phyloP scores from a whole-genome alignment of 768 basidiomycete species.

The Mycena olivaceomarginata region DNA sequence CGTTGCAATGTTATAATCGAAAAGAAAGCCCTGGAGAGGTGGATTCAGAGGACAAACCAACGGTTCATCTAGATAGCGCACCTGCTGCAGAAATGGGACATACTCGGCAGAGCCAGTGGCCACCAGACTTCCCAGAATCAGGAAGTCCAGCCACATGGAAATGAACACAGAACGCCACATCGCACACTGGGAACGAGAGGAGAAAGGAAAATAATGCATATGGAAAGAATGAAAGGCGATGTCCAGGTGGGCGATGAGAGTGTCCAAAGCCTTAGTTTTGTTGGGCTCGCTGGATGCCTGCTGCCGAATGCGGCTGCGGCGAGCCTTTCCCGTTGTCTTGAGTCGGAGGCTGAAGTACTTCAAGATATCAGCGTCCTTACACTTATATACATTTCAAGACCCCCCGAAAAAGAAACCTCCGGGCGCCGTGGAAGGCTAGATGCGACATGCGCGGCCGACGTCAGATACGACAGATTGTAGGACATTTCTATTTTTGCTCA shows the following conservation, averaged over 20 bases:
- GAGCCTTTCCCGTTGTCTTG: too few species aligned
- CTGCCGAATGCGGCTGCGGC: too few species aligned
- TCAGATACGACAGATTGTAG: too few species aligned
- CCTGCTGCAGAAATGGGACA: constrained; percentile 49
- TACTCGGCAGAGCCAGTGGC: constrained; percentile 33
- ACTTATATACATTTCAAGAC: too few species aligned
- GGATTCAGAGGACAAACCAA: neutral
- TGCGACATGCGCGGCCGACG: too few species aligned
- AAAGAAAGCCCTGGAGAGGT: constrained; percentile 58
- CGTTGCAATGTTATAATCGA: constrained; percentile 55
- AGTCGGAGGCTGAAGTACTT: too few species aligned
- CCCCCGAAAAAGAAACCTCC: too few species aligned
- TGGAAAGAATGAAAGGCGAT: neutral
- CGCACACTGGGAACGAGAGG: constrained; percentile 6
- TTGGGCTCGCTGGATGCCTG: too few species aligned
- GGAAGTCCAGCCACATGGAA: constrained; percentile 32
- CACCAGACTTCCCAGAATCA: constrained; percentile 21
- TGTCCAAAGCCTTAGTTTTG: too few species aligned
- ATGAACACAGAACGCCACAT: constrained; percentile 17
- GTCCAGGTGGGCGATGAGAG: neutral
- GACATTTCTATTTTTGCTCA: too few species aligned
- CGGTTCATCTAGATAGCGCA: constrained; percentile 18
- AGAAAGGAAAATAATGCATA: neutral
- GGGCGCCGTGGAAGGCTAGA: too few species aligned
- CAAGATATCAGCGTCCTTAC: too few species aligned